Base-by-base conservation (phyloP, 495 filamentous ascomycete species). In the Talaromyces ruber region DNA sequence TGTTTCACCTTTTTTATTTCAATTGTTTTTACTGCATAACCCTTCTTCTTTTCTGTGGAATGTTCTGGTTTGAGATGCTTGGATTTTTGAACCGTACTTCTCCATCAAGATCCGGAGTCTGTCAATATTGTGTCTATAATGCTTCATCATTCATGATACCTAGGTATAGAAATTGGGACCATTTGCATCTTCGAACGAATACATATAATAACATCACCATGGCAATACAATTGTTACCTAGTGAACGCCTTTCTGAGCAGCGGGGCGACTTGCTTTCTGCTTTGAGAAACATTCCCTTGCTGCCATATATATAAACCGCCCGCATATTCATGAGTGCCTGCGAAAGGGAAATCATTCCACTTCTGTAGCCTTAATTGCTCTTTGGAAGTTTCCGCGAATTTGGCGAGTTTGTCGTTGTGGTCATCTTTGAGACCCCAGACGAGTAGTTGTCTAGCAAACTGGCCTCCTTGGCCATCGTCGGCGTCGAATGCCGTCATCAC, bases 201-300 rank as follows among this genome's bases (percentile, higher is more conserved):
- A 37, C 21, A 59, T 37, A 26, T 45, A 60, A 3, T 60, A 47
- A 28, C 18, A 21, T 16, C 6, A 21, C 9, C n/a, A n/a, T n/a
- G n/a, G n/a, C n/a, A n/a, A n/a, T n/a, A n/a, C n/a, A n/a, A n/a
- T n/a, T n/a, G 50, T 60, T 11, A 60, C 53, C 74, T 72, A 58
- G 75, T 74, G 68, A 91, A 81, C 22, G 80, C 85, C 64, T 82
- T 82, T 67, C 92, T 83, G 66, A 98, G 64, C 72, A 96, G 74
- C 30, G 93, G 93, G 32, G 88, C 93, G 47, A 98, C 90, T 78
- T 91, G 87, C 76, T 98, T 98, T 66, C 93, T 78, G 72, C 92
- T 97, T 62, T 84, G 79, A 55, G 81, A 78, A 24, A 88, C 64
- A 65, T 86, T 81, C 25, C 71, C 73, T 79, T 97, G 93, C 65